Base-by-base conservation (phyloP, 2,329 filamentous ascomycete species). In the Colletotrichum sublineola region DNA sequence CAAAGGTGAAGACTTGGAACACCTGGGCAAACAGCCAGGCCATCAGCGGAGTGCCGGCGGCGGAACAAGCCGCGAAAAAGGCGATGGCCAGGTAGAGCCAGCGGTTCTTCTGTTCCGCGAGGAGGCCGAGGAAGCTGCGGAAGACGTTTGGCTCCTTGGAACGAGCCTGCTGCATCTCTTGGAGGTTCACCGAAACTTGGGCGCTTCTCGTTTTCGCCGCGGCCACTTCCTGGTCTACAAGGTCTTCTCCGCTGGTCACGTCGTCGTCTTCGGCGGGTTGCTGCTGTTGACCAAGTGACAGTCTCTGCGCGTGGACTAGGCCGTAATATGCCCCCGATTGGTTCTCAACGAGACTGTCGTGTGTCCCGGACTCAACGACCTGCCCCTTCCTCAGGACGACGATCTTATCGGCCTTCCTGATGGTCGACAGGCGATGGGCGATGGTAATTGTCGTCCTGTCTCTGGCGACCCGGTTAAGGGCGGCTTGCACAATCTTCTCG, bases 351-450 rank as follows among this genome's bases (percentile, higher is more conserved):
- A 97, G 86, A 53, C 89, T 87, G 6, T 94, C 89, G 75, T 97
- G 94, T 0, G 89, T 94, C 0, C 94, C 94, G 75, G 91, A 84
- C 79, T 97, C 94, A 11, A 92, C 86, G 0, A 94, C 88, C 63
- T 86, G 82, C 1, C 94, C 94, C 75, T 92, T 88, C 56, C 92
- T 87, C 65, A 97, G 81, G 0, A 97, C 94, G 9, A 95, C 85
- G 67, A 97, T 97, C 46, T 90, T 89, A 77, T 97, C 92, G 3
- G 94, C 94, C 75, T 92, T 90, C 79, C 90, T 91, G 77, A 94
- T 93, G 0, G 93, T 95, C 0, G 91, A 93, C 3, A 95, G 84
- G 4, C 92, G 86, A 80, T 95, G 92, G 1, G 93, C 93, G 74
- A 95, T 93, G 31, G 92, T 89, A 71, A 94, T 91, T 0, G 91